Conservation (phyloP, 192 early-diverging fungal genomes). For the Backusella luteola region DNA sequence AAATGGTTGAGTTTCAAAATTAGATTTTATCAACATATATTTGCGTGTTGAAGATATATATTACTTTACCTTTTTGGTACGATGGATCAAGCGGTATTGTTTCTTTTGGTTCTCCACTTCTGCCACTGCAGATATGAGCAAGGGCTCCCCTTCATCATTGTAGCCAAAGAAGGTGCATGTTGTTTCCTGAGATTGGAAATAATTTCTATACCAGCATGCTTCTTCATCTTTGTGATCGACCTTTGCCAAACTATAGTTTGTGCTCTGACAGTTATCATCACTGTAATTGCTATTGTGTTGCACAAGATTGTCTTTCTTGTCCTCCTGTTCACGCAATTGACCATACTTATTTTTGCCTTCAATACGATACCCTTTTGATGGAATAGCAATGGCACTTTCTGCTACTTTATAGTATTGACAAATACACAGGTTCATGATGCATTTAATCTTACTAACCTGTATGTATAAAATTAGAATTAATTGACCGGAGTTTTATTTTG, state of each 20-base stretch:
- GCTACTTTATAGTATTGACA: slow-evolving; percentile 32
- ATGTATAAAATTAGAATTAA: not conserved
- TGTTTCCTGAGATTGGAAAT: slow-evolving; percentile 24
- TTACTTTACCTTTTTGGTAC: slow-evolving; percentile 26
- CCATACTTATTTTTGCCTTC: slow-evolving; percentile 36
- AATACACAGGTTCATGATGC: slow-evolving; percentile 28
- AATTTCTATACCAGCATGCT: slow-evolving; percentile 29
- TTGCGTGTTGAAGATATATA: not conserved
- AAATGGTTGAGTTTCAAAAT: not conserved
- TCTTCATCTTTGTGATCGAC: slow-evolving; percentile 34
- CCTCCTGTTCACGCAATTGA: not conserved
- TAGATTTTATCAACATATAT: not conserved
- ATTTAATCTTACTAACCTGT: slow-evolving; percentile 19
- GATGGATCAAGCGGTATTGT: slow-evolving; percentile 27
- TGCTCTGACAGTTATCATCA: not conserved
- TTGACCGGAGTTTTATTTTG: not conserved
- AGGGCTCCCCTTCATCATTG: slow-evolving; percentile 11
- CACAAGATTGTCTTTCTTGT: not conserved
- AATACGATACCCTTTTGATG: slow-evolving; percentile 36
- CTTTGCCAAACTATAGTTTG: slow-evolving; percentile 11
- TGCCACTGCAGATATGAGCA: slow-evolving; percentile 27
- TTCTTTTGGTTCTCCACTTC: slow-evolving; percentile 10
- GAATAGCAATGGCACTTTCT: slow-evolving; percentile 40
- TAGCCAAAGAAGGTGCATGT: slow-evolving; percentile 31
- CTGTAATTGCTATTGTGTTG: not conserved